These are phyloP conservation scores for Auxenochlorella pyrenoidosa DNA, from an alignment of 139 green algal genomes.

Conservation along the genomic window DNA sequence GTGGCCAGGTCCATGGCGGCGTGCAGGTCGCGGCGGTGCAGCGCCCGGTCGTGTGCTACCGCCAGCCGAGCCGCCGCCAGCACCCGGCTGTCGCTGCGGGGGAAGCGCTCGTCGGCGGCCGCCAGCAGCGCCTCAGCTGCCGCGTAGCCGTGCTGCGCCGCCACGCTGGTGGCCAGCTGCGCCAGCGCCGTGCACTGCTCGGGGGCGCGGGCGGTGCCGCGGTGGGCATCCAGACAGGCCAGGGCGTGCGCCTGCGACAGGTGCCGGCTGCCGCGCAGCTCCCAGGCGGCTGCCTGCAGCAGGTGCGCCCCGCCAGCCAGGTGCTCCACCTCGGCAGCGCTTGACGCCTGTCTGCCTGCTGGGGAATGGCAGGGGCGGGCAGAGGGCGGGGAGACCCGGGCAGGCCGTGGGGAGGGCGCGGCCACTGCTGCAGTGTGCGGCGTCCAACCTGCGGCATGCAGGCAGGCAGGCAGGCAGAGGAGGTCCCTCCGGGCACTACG, in stretches of 20 bases:
- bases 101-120: constrained; percentile 34
- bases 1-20: constrained; percentile 36
- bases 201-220: constrained; percentile 12
- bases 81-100: constrained; percentile 21
- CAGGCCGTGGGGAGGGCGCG: too few relatives aligned
- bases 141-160: constrained; percentile 37
- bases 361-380: background rate
- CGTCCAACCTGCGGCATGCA: too few relatives aligned
- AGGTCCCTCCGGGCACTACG: background rate
- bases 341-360: constrained; percentile 10
- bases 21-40: constrained; percentile 46
- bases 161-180: constrained; percentile 52
- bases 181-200: constrained; percentile 49
- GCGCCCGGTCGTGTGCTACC: constrained; percentile 58
- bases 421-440: too few relatives aligned
- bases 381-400: background rate
- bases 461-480: background rate
- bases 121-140: constrained; percentile 48
- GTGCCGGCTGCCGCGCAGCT: constrained; percentile 44
- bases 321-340: constrained; percentile 45
- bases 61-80: constrained; percentile 48
- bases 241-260: constrained; percentile 46
- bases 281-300: constrained; percentile 48
- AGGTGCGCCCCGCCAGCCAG: constrained; percentile 51
- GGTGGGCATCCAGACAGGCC: constrained; percentile 44